Evolutionary conservation across 371 early-diverging fungal genomes (phyloP).

Genomic region (Lichtheimia hyalospora): DNA sequence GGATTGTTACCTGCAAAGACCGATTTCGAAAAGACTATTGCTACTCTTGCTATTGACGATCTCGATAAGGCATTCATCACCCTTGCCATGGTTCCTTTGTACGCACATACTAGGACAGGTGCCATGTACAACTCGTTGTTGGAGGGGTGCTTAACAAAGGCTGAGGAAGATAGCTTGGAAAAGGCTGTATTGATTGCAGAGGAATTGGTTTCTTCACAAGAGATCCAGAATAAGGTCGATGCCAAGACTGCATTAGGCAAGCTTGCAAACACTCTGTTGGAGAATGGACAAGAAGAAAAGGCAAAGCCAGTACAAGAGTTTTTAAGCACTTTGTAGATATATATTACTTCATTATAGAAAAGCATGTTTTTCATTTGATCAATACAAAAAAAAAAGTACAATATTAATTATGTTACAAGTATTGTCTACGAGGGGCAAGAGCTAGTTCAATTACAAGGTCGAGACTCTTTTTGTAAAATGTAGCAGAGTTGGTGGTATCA

Average conservation of each 20-base stretch:
- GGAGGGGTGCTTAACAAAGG: constrained; percentile 6
- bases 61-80: constrained; percentile 20
- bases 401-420: constrained; percentile 14
- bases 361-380: not conserved
- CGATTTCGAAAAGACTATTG: constrained; percentile 16
- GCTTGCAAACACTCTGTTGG: constrained; percentile 7
- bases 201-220: constrained; percentile 5
- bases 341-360: not conserved
- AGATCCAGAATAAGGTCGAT: constrained; percentile 11
- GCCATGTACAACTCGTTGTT: constrained; percentile 16
- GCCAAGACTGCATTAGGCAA: constrained; percentile 14
- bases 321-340: constrained; percentile 13
- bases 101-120: constrained; percentile 6
- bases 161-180: constrained; percentile 5
- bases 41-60: not conserved
- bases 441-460: constrained; percentile 27
- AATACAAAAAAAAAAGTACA: constrained; percentile 6
- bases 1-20: constrained; percentile 21
- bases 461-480: constrained; percentile 26
- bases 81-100: constrained; percentile 18
- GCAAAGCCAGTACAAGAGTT: constrained; percentile 12
- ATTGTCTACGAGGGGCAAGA: constrained; percentile 18
- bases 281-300: constrained; percentile 15
- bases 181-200: constrained; percentile 14
- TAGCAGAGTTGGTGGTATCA: constrained; percentile 16